phyloP scores from a whole-genome alignment of 75 land plant genomes.

The Pseudotsuga menziesii region DNA sequence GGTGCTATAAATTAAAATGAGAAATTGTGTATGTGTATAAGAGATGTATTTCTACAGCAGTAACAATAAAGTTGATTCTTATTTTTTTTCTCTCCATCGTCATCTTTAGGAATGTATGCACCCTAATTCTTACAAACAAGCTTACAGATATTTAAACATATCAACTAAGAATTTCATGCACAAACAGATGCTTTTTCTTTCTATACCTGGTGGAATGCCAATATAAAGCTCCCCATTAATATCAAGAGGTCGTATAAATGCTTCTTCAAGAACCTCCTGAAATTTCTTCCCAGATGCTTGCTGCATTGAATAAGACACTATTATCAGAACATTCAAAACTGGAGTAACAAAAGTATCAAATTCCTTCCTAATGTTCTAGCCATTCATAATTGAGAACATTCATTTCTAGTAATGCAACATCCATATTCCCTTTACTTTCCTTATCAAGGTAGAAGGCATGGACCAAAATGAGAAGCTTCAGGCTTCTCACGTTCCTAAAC shows the following conservation, averaged over 20 bases:
- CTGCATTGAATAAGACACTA: conserved; percentile 29
- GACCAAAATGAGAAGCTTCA: neutral
- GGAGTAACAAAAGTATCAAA: neutral
- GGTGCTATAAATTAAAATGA: no score
- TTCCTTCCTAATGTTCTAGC: neutral
- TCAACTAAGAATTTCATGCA: neutral
- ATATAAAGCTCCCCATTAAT: conserved; percentile 85
- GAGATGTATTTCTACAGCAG: no score
- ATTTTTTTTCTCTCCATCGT: no score
- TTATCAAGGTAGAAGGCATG: neutral
- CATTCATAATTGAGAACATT: neutral
- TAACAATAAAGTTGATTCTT: no score
- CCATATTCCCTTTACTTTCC: neutral
- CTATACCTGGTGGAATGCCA: conserved; percentile 90
- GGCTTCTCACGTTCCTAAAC: neutral
- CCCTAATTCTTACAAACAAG: no score
- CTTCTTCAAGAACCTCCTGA: conserved; percentile 85
- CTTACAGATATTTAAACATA: neutral
- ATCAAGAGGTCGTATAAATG: conserved; percentile 61
- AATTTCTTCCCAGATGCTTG: conserved; percentile 81
- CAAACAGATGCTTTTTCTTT: neutral
- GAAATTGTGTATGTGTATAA: no score
- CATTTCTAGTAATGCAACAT: conserved; percentile 6
- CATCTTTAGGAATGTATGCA: no score
- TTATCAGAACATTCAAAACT: conserved; percentile 3